phyloP scores from a whole-genome alignment of 106 monocot species.

The Acorus calamus region DNA sequence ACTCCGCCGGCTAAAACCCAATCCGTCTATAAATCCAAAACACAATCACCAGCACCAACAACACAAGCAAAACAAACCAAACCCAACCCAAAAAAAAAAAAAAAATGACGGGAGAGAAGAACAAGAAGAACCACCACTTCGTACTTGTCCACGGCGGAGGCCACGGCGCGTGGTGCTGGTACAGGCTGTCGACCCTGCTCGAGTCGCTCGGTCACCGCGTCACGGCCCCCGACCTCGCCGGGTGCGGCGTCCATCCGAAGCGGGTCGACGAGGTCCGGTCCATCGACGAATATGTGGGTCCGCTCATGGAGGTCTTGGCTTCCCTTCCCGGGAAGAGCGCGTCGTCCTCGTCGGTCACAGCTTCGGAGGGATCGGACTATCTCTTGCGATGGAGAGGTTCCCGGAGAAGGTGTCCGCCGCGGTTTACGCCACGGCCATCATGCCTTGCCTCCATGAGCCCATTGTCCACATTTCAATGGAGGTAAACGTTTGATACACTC shows the following conservation, averaged over 20 bases:
- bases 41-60: no score
- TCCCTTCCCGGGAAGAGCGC: not conserved
- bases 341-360: conserved; percentile 6
- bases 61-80: no score
- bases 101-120: no score
- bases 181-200: conserved; percentile 20
- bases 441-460: not conserved
- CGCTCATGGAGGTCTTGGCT: conserved; percentile 15
- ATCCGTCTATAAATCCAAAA: no score
- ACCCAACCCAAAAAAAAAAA: no score
- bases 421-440: conserved; percentile 6
- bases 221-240: conserved; percentile 24
- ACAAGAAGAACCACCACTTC: conserved; percentile 2
- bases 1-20: no score
- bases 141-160: conserved; percentile 32
- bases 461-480: no score
- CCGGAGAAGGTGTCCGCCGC: conserved; percentile 1
- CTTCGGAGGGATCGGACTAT: not conserved
- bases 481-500: no score
- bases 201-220: conserved; percentile 17
- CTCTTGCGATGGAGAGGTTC: conserved; percentile 1
- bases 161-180: conserved; percentile 57
- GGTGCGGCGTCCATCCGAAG: conserved; percentile 14
- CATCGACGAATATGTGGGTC: conserved; percentile 20
- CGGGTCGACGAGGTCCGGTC: conserved; percentile 15